These are phyloP conservation scores for Picochlorum sp. DNA, from an alignment of 139 green algal genomes.

Conservation along the genomic window DNA sequence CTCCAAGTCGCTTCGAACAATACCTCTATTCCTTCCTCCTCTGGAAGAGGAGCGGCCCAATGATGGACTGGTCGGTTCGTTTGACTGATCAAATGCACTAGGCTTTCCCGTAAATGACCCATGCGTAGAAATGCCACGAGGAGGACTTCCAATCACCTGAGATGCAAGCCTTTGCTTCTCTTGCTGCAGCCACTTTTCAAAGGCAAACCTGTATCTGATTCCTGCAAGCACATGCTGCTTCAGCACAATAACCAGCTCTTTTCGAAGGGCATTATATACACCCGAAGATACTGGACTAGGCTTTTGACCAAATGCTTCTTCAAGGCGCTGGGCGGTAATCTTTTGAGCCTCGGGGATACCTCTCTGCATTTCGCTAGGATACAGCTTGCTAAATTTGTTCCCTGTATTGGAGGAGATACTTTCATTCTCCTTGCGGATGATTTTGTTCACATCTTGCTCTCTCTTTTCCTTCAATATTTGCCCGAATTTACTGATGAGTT, in stretches of 20 bases:
- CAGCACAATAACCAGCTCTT: constrained; percentile 1
- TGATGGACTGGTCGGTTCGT: neutral
- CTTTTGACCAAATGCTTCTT: neutral
- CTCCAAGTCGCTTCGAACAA: constrained; percentile 47
- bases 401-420: no score
- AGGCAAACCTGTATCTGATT: neutral
- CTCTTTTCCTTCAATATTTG: no score
- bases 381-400: no score
- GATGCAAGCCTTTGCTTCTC: neutral
- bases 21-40: constrained; percentile 6
- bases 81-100: neutral
- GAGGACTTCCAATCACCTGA: neutral
- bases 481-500: no score
- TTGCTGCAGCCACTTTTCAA: constrained; percentile 10
- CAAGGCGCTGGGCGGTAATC: no score
- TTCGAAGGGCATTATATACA: neutral
- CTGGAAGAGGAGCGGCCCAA: neutral
- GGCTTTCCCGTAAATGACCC: neutral
- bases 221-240: constrained; percentile 1
- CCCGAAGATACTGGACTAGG: neutral
- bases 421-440: no score
- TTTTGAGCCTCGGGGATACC: no score
- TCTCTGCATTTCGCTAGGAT: no score
- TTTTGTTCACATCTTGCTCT: no score
- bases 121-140: neutral